These are phyloP conservation scores for Conidiobolus coronatus DNA, from an alignment of 371 early-diverging fungal species.

Conservation along the genomic window DNA sequence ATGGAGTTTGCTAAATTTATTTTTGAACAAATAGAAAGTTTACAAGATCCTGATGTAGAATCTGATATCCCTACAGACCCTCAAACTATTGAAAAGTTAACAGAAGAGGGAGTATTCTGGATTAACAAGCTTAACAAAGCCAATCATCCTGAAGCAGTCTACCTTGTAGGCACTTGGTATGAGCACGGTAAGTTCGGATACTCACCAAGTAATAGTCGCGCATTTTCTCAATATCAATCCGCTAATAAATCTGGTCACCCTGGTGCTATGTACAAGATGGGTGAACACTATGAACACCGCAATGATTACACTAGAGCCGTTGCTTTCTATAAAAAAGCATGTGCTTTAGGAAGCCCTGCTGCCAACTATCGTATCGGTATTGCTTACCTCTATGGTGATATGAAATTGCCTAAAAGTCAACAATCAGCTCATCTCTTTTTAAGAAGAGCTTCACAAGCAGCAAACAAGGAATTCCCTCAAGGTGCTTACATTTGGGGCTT, in stretches of 20 bases:
- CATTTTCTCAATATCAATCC: too few relatives aligned
- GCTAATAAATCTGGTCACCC: slow-evolving; percentile 16
- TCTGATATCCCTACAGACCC: neutral
- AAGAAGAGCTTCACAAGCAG: slow-evolving; percentile 34
- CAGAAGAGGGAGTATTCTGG: slow-evolving; percentile 22
- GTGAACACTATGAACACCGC: slow-evolving; percentile 25
- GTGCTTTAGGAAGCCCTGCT: slow-evolving; percentile 35
- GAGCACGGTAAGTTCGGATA: slow-evolving; percentile 29
- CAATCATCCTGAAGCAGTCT: slow-evolving; percentile 41
- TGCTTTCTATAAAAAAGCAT: slow-evolving; percentile 47
- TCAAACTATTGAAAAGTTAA: neutral
- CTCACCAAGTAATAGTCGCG: slow-evolving; percentile 19
- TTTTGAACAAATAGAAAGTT: neutral
- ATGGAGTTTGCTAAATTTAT: slow-evolving; percentile 3
- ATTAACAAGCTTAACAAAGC: slow-evolving; percentile 36
- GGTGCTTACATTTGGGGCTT: slow-evolving; percentile 41
- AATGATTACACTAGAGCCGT: slow-evolving; percentile 36
- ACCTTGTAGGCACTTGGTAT: slow-evolving; percentile 39
- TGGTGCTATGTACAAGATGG: slow-evolving; percentile 16
- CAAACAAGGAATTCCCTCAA: slow-evolving; percentile 34
- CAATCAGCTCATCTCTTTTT: slow-evolving; percentile 50
- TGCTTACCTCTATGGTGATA: slow-evolving; percentile 31
- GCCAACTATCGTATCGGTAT: slow-evolving; percentile 39
- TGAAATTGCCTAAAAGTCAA: slow-evolving; percentile 23
- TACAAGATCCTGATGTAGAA: neutral